These are phyloP conservation scores for Peniophora sp. DNA, from an alignment of 1,284 basidiomycete genomes.

Conservation along the genomic window DNA sequence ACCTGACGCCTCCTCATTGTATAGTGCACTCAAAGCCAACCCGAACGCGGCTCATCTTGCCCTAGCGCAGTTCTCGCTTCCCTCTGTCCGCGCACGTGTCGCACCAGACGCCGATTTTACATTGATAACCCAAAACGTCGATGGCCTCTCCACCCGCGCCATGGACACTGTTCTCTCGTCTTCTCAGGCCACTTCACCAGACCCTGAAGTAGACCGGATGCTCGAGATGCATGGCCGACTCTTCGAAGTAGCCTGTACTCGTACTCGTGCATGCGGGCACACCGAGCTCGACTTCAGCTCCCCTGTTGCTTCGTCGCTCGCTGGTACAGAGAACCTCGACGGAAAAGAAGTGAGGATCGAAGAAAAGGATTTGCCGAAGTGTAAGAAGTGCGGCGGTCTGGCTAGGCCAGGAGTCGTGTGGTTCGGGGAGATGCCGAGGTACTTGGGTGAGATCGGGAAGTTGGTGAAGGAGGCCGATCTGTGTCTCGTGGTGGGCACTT, in stretches of 20 bases:
- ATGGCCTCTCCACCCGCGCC: constrained; percentile 38
- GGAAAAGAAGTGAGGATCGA: constrained; percentile 34
- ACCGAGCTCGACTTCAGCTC: constrained; percentile 30
- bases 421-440: constrained; percentile 50
- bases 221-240: constrained; percentile 63
- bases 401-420: constrained; percentile 58
- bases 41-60: constrained; percentile 54
- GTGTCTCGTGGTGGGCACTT: constrained; percentile 57
- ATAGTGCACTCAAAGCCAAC: constrained; percentile 18
- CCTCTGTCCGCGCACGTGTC: constrained; percentile 25
- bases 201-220: constrained; percentile 19
- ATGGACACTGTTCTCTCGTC: constrained; percentile 1
- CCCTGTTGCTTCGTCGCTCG: constrained; percentile 44
- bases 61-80: constrained; percentile 38
- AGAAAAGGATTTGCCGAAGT: constrained; percentile 39
- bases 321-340: constrained; percentile 34
- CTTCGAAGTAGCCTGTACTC: constrained; percentile 48
- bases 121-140: constrained; percentile 63
- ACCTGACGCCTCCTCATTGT: background rate
- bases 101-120: constrained; percentile 39
- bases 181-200: constrained; percentile 6
- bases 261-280: constrained; percentile 28
- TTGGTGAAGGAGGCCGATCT: constrained; percentile 45
- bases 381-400: constrained; percentile 40
- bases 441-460: constrained; percentile 34